A percentile compares a stretch with the other conserved stretches of the same genome.
These are phyloP conservation scores for Penicillium sp. DNA, from an alignment of 2,329 filamentous ascomycete genomes.

Conservation along the genomic window DNA sequence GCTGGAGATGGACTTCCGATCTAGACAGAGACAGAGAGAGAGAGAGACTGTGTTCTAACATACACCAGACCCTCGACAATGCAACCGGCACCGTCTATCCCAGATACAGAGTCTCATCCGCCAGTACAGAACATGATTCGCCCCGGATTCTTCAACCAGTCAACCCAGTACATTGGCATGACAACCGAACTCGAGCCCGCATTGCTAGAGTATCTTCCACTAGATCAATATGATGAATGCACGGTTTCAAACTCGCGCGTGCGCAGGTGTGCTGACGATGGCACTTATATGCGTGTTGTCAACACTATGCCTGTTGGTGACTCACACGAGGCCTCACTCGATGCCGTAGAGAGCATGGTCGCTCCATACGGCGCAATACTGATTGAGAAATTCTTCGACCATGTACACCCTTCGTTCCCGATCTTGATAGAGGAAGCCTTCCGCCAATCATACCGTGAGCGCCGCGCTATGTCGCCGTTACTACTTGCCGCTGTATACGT, in stretches of 20 bases:
- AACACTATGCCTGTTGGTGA: conserved; percentile 33
- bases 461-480: conserved; percentile 39
- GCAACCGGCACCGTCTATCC: conserved; percentile 6
- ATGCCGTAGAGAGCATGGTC: conserved; percentile 45
- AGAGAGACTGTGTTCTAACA: conserved; percentile 5
- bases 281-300: conserved; percentile 43
- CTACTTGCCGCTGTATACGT: conserved; percentile 57
- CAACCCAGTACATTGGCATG: conserved; percentile 45
- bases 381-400: conserved; percentile 47
- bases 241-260: conserved; percentile 38
- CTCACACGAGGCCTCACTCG: conserved; percentile 38
- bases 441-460: conserved; percentile 44
- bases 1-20: neutral
- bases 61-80: conserved; percentile 29
- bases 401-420: conserved; percentile 45
- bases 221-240: conserved; percentile 43
- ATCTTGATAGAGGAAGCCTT: conserved; percentile 45
- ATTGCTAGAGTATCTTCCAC: conserved; percentile 40
- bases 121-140: conserved; percentile 27
- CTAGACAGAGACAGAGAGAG: no score
- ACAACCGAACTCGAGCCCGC: conserved; percentile 45
- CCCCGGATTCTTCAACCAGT: conserved; percentile 37
- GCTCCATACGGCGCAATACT: conserved; percentile 45
- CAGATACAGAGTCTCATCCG: conserved; percentile 12
- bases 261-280: conserved; percentile 40